Conservation (phyloP, 305 asterid genomes). For the Withania somnifera region DNA sequence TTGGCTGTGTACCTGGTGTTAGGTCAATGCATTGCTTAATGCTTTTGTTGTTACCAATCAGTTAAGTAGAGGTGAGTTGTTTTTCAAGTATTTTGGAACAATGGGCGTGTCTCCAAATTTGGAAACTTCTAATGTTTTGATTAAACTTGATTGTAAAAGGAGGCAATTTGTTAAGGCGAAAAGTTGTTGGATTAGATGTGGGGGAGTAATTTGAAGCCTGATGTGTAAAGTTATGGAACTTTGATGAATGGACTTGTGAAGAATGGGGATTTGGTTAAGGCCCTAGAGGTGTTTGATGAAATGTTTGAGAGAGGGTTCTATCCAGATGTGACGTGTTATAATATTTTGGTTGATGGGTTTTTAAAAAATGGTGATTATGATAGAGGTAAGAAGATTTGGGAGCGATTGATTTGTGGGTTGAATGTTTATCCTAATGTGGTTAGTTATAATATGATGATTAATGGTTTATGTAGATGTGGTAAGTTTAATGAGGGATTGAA, state of each 20-base stretch:
- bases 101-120: constrained; percentile 62
- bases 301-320: constrained; percentile 59
- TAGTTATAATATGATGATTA: constrained; percentile 70
- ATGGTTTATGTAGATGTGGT: constrained; percentile 74
- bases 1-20: constrained; percentile 65
- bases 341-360: constrained; percentile 65
- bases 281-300: constrained; percentile 66
- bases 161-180: constrained; percentile 42
- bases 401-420: constrained; percentile 42
- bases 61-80: constrained; percentile 54
- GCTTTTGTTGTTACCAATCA: constrained; percentile 60
- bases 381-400: constrained; percentile 51
- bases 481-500: constrained; percentile 50
- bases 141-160: constrained; percentile 52
- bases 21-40: constrained; percentile 69
- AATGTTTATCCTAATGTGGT: constrained; percentile 55
- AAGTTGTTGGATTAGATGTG: constrained; percentile 36
- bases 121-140: constrained; percentile 54
- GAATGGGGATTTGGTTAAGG: constrained; percentile 35
- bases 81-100: constrained; percentile 37
- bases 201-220: constrained; percentile 44
- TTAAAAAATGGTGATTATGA: constrained; percentile 41
- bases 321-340: constrained; percentile 69
- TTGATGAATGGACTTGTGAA: constrained; percentile 56
- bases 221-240: constrained; percentile 63